Evolutionary conservation across 163 green algal species (phyloP).

Genomic region (Scenedesmus sp.): DNA sequence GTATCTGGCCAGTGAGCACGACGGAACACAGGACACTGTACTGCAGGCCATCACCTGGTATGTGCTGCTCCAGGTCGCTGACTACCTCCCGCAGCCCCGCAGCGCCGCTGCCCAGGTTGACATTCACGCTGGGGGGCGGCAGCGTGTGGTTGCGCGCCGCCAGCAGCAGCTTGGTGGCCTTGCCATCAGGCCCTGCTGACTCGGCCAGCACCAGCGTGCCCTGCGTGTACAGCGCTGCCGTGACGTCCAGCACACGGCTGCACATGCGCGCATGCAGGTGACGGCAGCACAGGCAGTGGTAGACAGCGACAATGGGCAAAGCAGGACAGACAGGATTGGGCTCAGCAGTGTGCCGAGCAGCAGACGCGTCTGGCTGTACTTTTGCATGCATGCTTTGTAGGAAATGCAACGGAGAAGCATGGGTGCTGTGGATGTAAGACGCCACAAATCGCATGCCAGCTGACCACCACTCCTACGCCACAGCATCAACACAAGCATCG

Average conservation of each 20-base stretch:
- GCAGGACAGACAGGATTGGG: not conserved
- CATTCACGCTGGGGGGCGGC: constrained; percentile 64
- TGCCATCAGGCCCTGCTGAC: constrained; percentile 57
- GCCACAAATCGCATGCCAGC: too few relatives aligned
- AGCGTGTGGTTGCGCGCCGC: constrained; percentile 73
- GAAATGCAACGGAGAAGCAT: too few relatives aligned
- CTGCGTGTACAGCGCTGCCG: constrained; percentile 65
- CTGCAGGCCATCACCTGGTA: constrained; percentile 66
- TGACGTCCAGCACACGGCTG: constrained; percentile 61
- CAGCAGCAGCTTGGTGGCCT: constrained; percentile 72
- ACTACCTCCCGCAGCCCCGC: constrained; percentile 82
- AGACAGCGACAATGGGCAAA: not conserved
- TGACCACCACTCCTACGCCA: too few relatives aligned
- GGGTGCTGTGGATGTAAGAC: too few relatives aligned
- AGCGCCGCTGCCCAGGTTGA: constrained; percentile 48
- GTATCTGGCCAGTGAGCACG: not conserved
- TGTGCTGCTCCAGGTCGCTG: constrained; percentile 74
- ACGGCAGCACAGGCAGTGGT: not conserved
- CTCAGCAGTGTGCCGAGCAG: too few relatives aligned
- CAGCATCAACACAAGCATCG: not conserved
- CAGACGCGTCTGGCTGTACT: too few relatives aligned
- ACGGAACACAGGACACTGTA: not conserved
- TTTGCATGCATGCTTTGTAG: too few relatives aligned
- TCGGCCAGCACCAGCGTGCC: constrained; percentile 85
- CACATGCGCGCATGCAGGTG: not conserved